Base-by-base conservation (phyloP, 1,284 basidiomycete species). In the Ceratobasidium sp. region DNA sequence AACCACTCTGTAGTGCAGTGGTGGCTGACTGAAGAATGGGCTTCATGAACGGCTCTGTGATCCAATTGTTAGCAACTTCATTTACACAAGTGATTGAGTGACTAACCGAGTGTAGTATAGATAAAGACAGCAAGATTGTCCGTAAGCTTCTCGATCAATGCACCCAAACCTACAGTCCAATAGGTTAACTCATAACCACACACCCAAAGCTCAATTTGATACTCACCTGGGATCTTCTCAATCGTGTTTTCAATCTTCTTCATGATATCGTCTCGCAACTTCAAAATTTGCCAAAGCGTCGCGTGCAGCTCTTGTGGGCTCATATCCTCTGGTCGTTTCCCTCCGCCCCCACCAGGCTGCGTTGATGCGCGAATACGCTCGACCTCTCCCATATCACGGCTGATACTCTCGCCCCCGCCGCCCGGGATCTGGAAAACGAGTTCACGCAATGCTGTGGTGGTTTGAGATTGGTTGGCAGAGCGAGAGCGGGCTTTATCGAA, bases 301-400 rank as follows among this genome's bases (percentile, higher is more conserved):
- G 87, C 83, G 81, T 96, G 92, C 74, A 97, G 79, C 81, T 98
- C 95, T 80, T 96, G 93, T 0, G 96, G 95, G 70, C 83, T 89
- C 94, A 98, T 94, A 52, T 91, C 87, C 75, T 91, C 87, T 0
- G 91, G 92, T 61, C 85, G 84, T 79, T 91, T 89, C 1, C 88
- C 88, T 8, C 52, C 59, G 13, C 85, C 84, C 18, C 83, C 82
- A 0, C 86, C 87, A 2, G 87, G 77, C 30, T 81, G 80, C 1
- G 66, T 70, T 21, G 66, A 70, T n/a, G 80, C 88, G 23, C 92
- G 84, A 73, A 94, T 90, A 30, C 88, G 85, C 78, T 92, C 87
- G 73, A 96, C 87, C 52, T 84, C 84, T 55, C 93, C 89, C 85
- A 97, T 87, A 52, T 95, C 93, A 21, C 93, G 84, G 41, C 84